Evolutionary conservation across 805 yeast species (phyloP).

Genomic region (Kodamaea hsintzibuensis): DNA sequence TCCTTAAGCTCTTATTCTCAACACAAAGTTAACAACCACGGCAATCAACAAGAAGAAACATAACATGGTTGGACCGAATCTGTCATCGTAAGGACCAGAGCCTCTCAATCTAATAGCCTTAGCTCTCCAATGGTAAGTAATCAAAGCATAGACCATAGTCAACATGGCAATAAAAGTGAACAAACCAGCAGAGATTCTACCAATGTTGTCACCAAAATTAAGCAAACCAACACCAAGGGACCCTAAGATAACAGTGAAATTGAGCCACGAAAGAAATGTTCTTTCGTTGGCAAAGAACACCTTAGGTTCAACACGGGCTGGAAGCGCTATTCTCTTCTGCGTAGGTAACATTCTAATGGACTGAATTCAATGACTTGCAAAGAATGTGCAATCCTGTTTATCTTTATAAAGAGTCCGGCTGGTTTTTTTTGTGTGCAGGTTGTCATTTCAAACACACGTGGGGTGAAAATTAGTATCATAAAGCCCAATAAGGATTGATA

Average conservation of each 20-base stretch:
- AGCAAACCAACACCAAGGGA: conserved; percentile 94
- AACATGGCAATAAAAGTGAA: conserved; percentile 97
- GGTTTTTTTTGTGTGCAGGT: conserved; percentile 1
- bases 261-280: conserved; percentile 96
- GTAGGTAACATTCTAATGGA: conserved; percentile 30
- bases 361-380: not conserved
- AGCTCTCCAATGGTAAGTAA: conserved; percentile 99
- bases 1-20: conserved; percentile 68
- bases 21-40: conserved; percentile 86
- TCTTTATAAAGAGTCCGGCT: not conserved
- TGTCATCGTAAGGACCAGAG: conserved; percentile 98
- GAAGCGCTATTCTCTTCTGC: conserved; percentile 88
- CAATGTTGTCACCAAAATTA: conserved; percentile 93
- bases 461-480: conserved; percentile 2
- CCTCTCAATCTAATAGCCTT: conserved; percentile 97
- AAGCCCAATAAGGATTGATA: not conserved
- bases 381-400: not conserved
- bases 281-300: conserved; percentile 99
- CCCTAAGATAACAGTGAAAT: conserved; percentile 97
- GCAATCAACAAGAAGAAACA: conserved; percentile 92
- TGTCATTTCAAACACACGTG: conserved; percentile 1
- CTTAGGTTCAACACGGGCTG: conserved; percentile 98
- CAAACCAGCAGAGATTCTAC: conserved; percentile 88
- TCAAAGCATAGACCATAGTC: conserved; percentile 93
- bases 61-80: conserved; percentile 97